Evolutionary conservation across 2,329 filamentous ascomycete species (phyloP), one percentile per base, ranked within the genome.

Genomic region (Tolypocladium tundrense): DNA sequence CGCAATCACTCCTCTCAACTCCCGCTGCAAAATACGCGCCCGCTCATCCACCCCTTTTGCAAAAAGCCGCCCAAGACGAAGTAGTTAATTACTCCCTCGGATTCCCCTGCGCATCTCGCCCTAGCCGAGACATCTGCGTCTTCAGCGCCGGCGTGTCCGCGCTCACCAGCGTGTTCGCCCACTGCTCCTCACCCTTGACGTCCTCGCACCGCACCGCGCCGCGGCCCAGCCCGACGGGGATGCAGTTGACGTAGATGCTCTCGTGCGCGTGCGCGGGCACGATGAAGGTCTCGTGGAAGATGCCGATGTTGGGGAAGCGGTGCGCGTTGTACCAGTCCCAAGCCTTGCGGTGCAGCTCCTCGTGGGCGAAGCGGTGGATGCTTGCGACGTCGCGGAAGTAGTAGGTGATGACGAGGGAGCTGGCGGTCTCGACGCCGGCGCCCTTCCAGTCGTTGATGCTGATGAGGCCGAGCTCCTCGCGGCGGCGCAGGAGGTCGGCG

Each of bases 251-350:
- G 62, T 83, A 82, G 27, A 84, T 70, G 2, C 70, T 76, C 73
- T 85, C 81, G 68, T 79, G 81, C 10, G 69, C 68, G 4, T 73
- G 71, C 3, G 69, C 67, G 1, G 73, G 73, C 6, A 77, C 75
- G 33, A 73, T 68, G 61, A 79, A 83, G 0, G 76, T 74, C 73
- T 85, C 82, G 64, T 85, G 82, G 60, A 73, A 83, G 61, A 84
- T 77, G 6, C 74, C 74, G 31, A 84, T 63, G 60, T 80, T 72
- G 33, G 65, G 62, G 45, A 69, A 60, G 33, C 73, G 64, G 51
- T 65, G 66, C 55, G 64, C 67, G 57, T 74, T 72, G 66, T 75
- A 80, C 75, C 76, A 83, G 53, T 78, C 73, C 80, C 79, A 81
- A 0, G 68, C 75, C 42, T 72, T 66, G 14, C 75, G 72, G 63